A percentile compares a stretch with the other conserved stretches of the same genome.
Evolutionary conservation across 768 basidiomycete genomes (phyloP).

Genomic region (Hericium rajendrae): DNA sequence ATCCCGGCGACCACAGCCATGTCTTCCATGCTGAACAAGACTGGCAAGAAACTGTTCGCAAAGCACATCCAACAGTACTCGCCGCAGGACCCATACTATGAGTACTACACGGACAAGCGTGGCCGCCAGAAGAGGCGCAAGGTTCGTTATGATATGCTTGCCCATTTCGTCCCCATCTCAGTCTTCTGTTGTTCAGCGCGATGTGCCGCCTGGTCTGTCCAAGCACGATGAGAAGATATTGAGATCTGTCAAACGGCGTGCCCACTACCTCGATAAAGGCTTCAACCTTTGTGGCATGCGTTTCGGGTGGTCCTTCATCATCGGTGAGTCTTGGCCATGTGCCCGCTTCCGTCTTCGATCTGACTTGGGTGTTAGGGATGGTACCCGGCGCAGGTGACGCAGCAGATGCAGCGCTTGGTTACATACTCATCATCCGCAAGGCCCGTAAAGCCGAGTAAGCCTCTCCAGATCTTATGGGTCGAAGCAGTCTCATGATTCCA

Average conservation of each 20-base stretch:
- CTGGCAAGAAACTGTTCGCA: conserved; percentile 52
- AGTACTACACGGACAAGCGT: conserved; percentile 41
- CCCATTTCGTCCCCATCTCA: background rate
- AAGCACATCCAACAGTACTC: conserved; percentile 56
- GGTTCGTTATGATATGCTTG: conserved; percentile 28
- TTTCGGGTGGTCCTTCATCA: conserved; percentile 82
- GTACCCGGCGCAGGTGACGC: conserved; percentile 65
- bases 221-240: conserved; percentile 67
- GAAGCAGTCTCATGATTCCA: background rate
- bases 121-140: conserved; percentile 50
- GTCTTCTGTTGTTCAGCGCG: conserved; percentile 34
- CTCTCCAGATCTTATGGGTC: background rate
- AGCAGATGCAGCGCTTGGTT: conserved; percentile 55
- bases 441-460: conserved; percentile 62
- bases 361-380: conserved; percentile 30
- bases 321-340: conserved; percentile 26
- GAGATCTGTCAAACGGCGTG: conserved; percentile 62
- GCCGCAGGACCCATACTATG: conserved; percentile 71
- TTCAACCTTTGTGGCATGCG: conserved; percentile 71
- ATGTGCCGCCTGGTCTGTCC: conserved; percentile 67
- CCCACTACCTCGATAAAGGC: conserved; percentile 82
- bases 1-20: conserved; percentile 4
- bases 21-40: conserved; percentile 24
- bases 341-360: background rate
- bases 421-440: conserved; percentile 67